Evolutionary conservation across 2,329 filamentous ascomycete species (phyloP).

Genomic region (Ophiostoma himal-ulmi): DNA sequence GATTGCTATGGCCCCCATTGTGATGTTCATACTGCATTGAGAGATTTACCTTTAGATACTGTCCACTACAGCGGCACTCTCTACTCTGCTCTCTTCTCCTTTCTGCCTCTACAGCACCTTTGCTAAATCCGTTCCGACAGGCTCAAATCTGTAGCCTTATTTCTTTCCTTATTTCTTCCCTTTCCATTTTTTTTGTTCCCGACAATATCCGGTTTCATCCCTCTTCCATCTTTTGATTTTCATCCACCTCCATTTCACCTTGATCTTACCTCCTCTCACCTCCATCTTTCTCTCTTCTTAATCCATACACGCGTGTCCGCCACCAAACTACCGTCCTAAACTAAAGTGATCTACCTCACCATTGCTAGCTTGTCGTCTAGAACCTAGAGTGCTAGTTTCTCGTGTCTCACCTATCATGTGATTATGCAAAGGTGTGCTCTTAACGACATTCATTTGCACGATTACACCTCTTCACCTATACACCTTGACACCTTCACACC

Average conservation of each 20-base stretch:
- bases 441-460: neutral
- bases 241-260: neutral
- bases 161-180: neutral
- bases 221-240: neutral
- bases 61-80: neutral
- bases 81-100: neutral
- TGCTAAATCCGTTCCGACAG: neutral
- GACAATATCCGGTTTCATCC: neutral
- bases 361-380: neutral
- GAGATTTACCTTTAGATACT: neutral
- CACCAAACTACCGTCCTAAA: neutral
- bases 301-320: neutral
- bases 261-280: neutral
- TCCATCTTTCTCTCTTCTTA: neutral
- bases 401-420: neutral
- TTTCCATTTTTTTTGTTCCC: neutral
- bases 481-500: too few species aligned
- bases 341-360: slow-evolving; percentile 1
- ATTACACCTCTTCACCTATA: too few species aligned
- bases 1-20: neutral
- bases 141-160: neutral
- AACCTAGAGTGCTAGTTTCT: neutral
- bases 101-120: neutral
- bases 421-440: neutral
- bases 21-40: neutral